Base-by-base conservation (phyloP, 129 eudicot genomes). In the Flaveria linearis region DNA sequence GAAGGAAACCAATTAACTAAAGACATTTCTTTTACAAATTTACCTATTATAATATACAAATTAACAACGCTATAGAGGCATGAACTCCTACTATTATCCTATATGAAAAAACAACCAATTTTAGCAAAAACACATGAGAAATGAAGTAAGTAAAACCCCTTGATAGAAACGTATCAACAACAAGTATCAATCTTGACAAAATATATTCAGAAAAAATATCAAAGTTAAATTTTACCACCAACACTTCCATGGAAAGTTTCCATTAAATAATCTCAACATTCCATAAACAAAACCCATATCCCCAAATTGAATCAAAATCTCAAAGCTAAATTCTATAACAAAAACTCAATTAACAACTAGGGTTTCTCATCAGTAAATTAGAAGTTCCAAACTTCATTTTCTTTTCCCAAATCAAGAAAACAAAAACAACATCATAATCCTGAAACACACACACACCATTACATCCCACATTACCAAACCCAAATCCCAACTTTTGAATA, bases 401-500 rank as follows among this genome's bases (percentile, higher is more conserved):
- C n/a, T 61, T 11, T 11, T 7, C 18, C 81, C 68, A 71, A 42
- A 65, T 73, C 43, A 73, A 73, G 39, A 73, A 65, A 51, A 41
- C 18, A 77, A 56, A 55, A 25, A 26, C 55, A 61, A 61, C 42
- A 71, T 58, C 56, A 72, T 47, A 60, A 64, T 25, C 42, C 39
- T 64, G 20, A 82, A 80, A 46, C 68, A 64, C 23, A 65, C 7
- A 36, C 7, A 5, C 33, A 28, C 7, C 7, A 36, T 36, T 17
- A 36, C 73, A 75, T 55, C 80, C 68, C 46, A 74, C 80, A 75
- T 76, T 82, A 36, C 82, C 79, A 72, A 30, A 47, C 39, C 3
- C 46, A 30, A 20, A 18, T 18, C 74, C 11, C 30, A 76, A 83
- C 16, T 43, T 14, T 43, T 63, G 60, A 73, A 81, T 69, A 65